Evolutionary conservation across 768 basidiomycete genomes (phyloP).

Genomic region (Tricholoma sp.): DNA sequence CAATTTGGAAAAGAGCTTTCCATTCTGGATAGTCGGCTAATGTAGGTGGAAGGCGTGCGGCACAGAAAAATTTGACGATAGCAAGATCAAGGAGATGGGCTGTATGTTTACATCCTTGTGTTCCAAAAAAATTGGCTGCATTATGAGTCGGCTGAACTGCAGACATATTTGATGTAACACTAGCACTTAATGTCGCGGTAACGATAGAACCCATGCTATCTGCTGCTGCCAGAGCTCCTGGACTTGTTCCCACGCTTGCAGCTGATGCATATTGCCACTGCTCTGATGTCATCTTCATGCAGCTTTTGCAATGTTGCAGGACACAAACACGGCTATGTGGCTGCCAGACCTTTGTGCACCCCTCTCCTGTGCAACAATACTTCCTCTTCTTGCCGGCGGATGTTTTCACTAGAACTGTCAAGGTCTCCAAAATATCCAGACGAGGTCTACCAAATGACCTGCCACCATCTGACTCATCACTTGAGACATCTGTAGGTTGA

Average conservation of each 20-base stretch:
- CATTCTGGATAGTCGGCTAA: constrained; percentile 16
- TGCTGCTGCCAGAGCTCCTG: constrained; percentile 10
- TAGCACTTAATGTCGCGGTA: neutral
- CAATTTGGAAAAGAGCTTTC: constrained; percentile 15
- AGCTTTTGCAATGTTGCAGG: constrained; percentile 10
- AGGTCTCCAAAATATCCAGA: neutral
- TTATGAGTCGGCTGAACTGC: no score
- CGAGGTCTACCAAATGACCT: neutral
- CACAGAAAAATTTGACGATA: constrained; percentile 20
- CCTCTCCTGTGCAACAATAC: neutral
- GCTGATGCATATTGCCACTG: constrained; percentile 5
- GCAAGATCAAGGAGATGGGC: no score
- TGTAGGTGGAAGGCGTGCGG: constrained; percentile 12
- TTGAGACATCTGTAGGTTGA: neutral
- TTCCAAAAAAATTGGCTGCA: constrained; percentile 16
- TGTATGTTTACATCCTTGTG: constrained; percentile 5
- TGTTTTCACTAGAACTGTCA: neutral
- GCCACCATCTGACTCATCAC: neutral
- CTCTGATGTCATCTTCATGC: constrained; percentile 5
- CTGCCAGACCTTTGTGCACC: neutral
- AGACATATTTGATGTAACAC: neutral
- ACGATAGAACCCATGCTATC: neutral
- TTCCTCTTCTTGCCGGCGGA: neutral
- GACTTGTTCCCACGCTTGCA: constrained; percentile 8
- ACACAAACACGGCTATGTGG: constrained; percentile 5